Base-by-base conservation (phyloP, 2,329 filamentous ascomycete genomes). In the Cladosporium sp. region DNA sequence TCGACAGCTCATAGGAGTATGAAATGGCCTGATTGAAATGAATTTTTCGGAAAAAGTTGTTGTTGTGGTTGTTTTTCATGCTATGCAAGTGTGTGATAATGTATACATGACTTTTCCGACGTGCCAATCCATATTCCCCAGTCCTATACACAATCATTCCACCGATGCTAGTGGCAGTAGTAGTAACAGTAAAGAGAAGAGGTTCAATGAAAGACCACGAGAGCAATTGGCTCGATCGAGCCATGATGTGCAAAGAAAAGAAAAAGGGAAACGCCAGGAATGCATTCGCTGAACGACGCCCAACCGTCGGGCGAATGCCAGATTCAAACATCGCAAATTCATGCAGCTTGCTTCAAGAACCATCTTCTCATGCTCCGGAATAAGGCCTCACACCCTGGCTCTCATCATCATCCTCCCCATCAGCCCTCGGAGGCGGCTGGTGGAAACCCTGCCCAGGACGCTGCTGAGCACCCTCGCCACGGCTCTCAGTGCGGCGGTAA, bases 351-450 rank as follows among this genome's bases (percentile, higher is more conserved):
- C 28, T 37, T 15, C 49, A 24, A 10, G 1, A 13, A 3, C 4
- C 9, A 35, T n/a, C 24, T 8, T 56, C 53, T 62, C 28, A 66
- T n/a, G 62, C 60, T 25, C 64, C 64, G 35, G 60, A 59, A 39
- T 64, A 65, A 32, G 62, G 64, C 47, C 60, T 54, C 35, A 47
- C 53, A 35, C 58, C 55, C 22, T 59, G 58, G 22, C 48, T 58
- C 44, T 47, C 58, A 20, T 65, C 62, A 37, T 65, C 64, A 39
- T 64, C 62, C 20, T 63, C 61, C 3, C 61, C 64, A 19, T 59
- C 45, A 52, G 51, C 39, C 36, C 40, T 40, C 36, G 56, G 57
- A 44, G 44, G 32, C 28, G 40, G 51, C 20, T 34, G 50, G 35
- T 24, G 32, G 5, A 13, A 25, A 19, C 22, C 28, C 42, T 42